A percentile compares a stretch with the other conserved stretches of the same genome.
Evolutionary conservation across 441 rosid genomes (phyloP).

Genomic region (Corymbia calophylla): DNA sequence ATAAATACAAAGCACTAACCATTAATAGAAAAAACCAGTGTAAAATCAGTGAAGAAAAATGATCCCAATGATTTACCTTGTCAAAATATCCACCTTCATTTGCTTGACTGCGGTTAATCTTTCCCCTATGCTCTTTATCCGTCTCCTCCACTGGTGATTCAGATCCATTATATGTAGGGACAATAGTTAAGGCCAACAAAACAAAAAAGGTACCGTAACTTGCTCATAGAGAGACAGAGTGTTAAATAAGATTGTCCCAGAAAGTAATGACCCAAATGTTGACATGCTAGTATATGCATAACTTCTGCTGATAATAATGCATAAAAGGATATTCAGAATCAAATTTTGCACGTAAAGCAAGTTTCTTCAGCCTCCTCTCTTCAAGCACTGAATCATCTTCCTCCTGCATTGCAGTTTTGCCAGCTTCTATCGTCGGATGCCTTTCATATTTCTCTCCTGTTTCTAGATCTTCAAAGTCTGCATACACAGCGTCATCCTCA

Average conservation of each 20-base stretch:
- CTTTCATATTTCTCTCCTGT: slow-evolving; percentile 51
- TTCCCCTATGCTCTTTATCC: slow-evolving; percentile 36
- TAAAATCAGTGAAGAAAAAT: neutral
- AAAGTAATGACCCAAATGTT: neutral
- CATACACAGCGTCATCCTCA: slow-evolving; percentile 43
- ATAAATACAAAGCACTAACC: slow-evolving; percentile 11
- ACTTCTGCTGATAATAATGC: neutral
- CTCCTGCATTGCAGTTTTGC: slow-evolving; percentile 17
- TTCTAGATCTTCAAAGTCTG: slow-evolving; percentile 95
- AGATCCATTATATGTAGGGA: slow-evolving; percentile 47
- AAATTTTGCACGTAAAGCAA: slow-evolving; percentile 67
- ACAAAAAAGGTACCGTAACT: neutral
- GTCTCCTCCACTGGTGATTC: slow-evolving; percentile 51
- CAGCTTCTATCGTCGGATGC: slow-evolving; percentile 22
- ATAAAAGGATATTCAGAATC: slow-evolving; percentile 82
- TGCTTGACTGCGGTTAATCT: slow-evolving; percentile 31
- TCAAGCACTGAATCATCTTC: slow-evolving; percentile 35
- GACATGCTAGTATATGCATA: neutral
- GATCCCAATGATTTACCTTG: slow-evolving; percentile 34
- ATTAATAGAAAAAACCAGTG: neutral
- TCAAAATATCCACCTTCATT: slow-evolving; percentile 61
- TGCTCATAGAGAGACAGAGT: neutral
- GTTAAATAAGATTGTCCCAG: neutral
- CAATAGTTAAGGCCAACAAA: slow-evolving; percentile 42
- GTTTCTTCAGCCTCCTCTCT: slow-evolving; percentile 72